Evolutionary conservation across 345 rosid species (phyloP).

Genomic region (Eucalyptus albens): DNA sequence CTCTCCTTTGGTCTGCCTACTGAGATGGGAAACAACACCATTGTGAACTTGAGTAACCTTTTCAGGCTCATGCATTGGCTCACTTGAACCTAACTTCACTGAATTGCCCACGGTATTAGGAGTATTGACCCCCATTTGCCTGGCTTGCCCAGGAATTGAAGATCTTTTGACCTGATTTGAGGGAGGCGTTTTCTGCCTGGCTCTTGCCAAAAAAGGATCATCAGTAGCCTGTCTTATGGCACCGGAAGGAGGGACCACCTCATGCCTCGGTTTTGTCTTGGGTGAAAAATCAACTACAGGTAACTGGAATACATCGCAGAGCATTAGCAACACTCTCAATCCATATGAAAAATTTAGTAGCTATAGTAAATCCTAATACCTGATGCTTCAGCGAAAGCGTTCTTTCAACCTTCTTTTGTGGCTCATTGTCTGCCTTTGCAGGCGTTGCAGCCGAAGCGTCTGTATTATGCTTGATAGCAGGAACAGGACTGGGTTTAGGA

Average conservation of each 20-base stretch:
- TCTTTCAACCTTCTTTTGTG: conserved; percentile 31
- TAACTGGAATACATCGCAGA: conserved; percentile 27
- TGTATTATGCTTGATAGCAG: conserved; percentile 40
- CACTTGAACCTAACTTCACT: conserved; percentile 18
- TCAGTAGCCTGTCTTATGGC: conserved; percentile 36
- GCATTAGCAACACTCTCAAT: background rate
- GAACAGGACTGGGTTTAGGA: conserved; percentile 37
- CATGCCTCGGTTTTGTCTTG: conserved; percentile 63
- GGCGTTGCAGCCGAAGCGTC: conserved; percentile 22
- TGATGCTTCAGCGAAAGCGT: conserved; percentile 61
- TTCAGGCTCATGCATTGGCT: conserved; percentile 21
- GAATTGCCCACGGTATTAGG: conserved; percentile 17
- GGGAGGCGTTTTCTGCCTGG: conserved; percentile 82
- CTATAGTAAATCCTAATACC: conserved; percentile 18
- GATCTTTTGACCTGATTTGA: conserved; percentile 34
- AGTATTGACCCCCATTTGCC: conserved; percentile 35
- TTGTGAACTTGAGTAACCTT: conserved; percentile 7
- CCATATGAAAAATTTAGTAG: background rate
- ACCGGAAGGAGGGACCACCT: conserved; percentile 46
- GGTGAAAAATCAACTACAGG: conserved; percentile 47
- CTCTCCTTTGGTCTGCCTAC: conserved; percentile 15
- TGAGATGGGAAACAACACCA: conserved; percentile 1
- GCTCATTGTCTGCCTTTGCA: conserved; percentile 39
- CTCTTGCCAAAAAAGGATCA: conserved; percentile 40
- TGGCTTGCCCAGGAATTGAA: conserved; percentile 36